These are phyloP conservation scores for Puya raimondii DNA, from an alignment of 176 grass and related monocot genomes.

Conservation along the genomic window DNA sequence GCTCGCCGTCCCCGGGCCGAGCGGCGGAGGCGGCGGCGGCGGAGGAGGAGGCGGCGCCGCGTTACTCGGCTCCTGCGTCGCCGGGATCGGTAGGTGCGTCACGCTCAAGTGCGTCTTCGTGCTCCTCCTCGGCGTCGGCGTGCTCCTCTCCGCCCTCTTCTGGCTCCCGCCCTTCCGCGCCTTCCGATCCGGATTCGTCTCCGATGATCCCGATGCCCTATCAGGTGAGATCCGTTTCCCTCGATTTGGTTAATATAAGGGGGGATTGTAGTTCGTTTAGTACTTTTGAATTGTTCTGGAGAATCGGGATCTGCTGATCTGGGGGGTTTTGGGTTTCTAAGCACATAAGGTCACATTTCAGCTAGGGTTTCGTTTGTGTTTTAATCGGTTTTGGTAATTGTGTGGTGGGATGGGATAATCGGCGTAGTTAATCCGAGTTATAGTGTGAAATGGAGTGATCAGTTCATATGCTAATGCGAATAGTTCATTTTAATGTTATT, in stretches of 20 bases:
- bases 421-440: slow-evolving; percentile 18
- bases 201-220: not conserved
- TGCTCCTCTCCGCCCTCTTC: slow-evolving; percentile 34
- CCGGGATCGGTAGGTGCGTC: not conserved
- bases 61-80: not conserved
- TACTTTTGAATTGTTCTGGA: no score
- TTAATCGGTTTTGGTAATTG: no score
- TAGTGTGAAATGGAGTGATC: slow-evolving; percentile 11
- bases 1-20: slow-evolving; percentile 10
- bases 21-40: not conserved
- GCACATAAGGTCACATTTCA: no score
- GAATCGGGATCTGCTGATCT: no score
- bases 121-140: slow-evolving; percentile 18
- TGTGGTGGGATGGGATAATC: no score
- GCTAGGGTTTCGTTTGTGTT: no score
- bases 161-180: not conserved
- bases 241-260: no score
- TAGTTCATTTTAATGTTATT: not conserved
- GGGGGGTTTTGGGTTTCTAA: no score
- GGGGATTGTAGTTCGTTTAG: no score
- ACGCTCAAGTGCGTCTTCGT: slow-evolving; percentile 5
- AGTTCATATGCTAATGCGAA: slow-evolving; percentile 22
- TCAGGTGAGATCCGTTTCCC: not conserved
- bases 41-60: not conserved
- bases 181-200: not conserved